Evolutionary conservation across 106 monocot species (phyloP), one percentile per base, ranked within the genome.

Genomic region (Hemerocallis citrina): DNA sequence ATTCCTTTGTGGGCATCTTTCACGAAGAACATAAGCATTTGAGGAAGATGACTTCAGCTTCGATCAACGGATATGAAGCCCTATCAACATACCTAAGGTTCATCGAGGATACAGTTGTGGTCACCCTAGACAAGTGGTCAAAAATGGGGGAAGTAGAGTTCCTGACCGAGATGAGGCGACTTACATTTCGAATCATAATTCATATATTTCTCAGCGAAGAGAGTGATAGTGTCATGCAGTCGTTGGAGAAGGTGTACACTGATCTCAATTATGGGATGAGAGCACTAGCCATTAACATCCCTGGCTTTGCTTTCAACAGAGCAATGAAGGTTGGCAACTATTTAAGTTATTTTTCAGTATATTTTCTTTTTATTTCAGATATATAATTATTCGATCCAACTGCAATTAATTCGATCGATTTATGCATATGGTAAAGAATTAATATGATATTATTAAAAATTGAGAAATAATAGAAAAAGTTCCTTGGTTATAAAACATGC

Each of bases 241-340:
- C 70, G 1, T 45, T 96, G 63, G 96, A 91, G 58, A 81, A 37
- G 55, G 81, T 78, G 9, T 96, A 96, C 51, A 76, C 83, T 17
- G 81, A 89, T 43, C 68, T 95, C 48, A 95, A 95, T 61, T 67
- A 81, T 57, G 95, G 95, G 5, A 72, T 95, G 69, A 72, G 95
- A 63, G 95, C 95, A 6, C 83, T 95, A 90, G 89, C 95, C 15
- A 95, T 95, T 46, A 81, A 95, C 44, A 7, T 95, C 31, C 95
- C 95, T 22, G 95, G 95, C 13, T 95, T 95, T 71, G 83, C 89
- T 51, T 95, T 76, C 61, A 63, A 84, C 33, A 77, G 47, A 57
- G 89, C 89, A 30, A 69, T 89, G 5, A 86, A 90, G 85, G 89
- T 78, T 59, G 52, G 59, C n/a, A n/a, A n/a, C n/a, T n/a, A n/a